Evolutionary conservation across 768 basidiomycete species (phyloP), one percentile per base, ranked within the genome.

Genomic region (Kwoniella sp.): DNA sequence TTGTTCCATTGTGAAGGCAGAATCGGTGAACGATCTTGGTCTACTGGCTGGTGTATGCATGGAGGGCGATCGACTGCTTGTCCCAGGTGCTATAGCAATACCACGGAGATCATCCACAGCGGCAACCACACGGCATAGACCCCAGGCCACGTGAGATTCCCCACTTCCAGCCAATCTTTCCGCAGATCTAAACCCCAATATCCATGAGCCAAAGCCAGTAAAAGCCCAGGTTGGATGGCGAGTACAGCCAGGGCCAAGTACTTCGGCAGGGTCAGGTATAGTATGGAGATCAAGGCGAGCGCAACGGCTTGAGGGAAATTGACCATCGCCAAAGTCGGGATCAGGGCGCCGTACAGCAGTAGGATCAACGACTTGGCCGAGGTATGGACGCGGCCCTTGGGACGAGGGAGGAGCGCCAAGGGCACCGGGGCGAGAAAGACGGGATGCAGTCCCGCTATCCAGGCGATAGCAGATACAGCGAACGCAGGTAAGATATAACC

Each of bases 261-360:
- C n/a, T 57, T 25, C 15, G 50, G 65, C n/a, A 67, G 55, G 0
- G 37, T 52, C 5, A 74, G 62, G 48, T 71, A 70, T 0, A 55
- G 28, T 7, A 68, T 38, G 2, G 64, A 61, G 9, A 86, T 72
- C 28, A 89, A 76, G 0, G 90, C 86, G 20, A 95, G 84, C 23
- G 84, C 76, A 23, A 89, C 87, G 0, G 94, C 91, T 22, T 97
- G 87, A 8, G 91, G 92, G 81, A 95, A 95, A 80, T 97, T 96
- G 78, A 96, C 87, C 65, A 96, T 88, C 17, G 92, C 89, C 29
- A 87, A 88, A 38, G 91, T 87, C 23, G 88, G 93, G 67, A 96
- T 89, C 55, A 93, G 85, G 0, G 90, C 89, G 2, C 95, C 95
- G 25, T 91, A 86, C 52, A 90, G 81, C 78, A 93, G 91, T 28